Percentiles rank a stretch among this genome's conserved stretches.
phyloP scores from a whole-genome alignment of 352 stramenopile genomes.

The Pythium rishiriense region DNA sequence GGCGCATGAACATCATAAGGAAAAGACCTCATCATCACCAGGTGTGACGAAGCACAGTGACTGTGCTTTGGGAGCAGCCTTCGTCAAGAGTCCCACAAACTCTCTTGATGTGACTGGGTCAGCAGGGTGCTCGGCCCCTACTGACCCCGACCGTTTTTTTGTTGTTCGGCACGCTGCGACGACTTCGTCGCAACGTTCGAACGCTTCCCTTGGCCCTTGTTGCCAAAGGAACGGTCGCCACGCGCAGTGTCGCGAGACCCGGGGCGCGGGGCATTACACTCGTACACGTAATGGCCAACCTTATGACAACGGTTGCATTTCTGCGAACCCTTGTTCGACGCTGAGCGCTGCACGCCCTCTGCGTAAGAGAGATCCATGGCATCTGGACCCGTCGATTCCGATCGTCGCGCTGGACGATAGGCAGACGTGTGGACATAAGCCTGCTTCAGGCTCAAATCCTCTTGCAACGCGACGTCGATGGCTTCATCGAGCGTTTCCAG shows the following conservation, averaged over 20 bases:
- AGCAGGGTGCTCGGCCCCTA: constrained; percentile 9
- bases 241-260: too few species aligned
- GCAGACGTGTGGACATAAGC: constrained; percentile 9
- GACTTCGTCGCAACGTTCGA: background rate
- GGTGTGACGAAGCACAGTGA: background rate
- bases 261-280: constrained; percentile 10
- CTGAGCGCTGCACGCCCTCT: too few species aligned
- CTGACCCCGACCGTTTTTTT: constrained; percentile 18
- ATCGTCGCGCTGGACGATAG: constrained; percentile 1
- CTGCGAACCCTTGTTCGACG: constrained; percentile 6
- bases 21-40: too few species aligned
- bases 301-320: constrained; percentile 16
- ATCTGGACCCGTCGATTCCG: constrained; percentile 8
- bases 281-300: constrained; percentile 9
- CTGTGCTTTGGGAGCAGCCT: constrained; percentile 2
- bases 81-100: constrained; percentile 10
- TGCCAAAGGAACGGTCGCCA: background rate
- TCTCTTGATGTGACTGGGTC: constrained; percentile 4
- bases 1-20: too few species aligned
- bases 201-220: background rate
- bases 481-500: constrained; percentile 18
- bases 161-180: background rate
- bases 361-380: constrained; percentile 18
- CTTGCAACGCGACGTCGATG: constrained; percentile 5
- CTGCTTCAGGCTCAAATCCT: constrained; percentile 20